Conservation (phyloP, 2,329 filamentous ascomycete genomes). For the Ceratocystis cacaofunesta region DNA sequence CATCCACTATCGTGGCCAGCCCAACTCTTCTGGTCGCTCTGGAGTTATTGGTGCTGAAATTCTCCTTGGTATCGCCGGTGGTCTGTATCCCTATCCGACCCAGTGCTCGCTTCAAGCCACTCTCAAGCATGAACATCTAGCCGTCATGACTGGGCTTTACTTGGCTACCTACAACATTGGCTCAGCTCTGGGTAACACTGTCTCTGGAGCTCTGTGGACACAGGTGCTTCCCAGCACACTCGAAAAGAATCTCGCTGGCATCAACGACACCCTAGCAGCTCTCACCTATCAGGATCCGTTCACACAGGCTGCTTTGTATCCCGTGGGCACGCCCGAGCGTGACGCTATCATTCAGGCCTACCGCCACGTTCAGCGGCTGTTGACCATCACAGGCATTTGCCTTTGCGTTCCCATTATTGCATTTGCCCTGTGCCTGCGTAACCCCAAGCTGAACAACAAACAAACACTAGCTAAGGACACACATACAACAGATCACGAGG, state of each 20-base stretch:
- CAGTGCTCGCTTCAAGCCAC: slow-evolving; percentile 32
- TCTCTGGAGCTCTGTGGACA: slow-evolving; percentile 49
- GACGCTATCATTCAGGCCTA: slow-evolving; percentile 31
- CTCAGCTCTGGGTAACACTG: slow-evolving; percentile 42
- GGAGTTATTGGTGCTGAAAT: slow-evolving; percentile 50
- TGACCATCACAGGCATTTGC: slow-evolving; percentile 35
- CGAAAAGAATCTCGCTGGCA: slow-evolving; percentile 23
- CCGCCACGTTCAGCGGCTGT: slow-evolving; percentile 32
- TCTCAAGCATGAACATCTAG: slow-evolving; percentile 38
- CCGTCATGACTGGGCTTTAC: slow-evolving; percentile 48
- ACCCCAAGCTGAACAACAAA: slow-evolving; percentile 32
- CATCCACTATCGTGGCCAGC: slow-evolving; percentile 45
- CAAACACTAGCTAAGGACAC: slow-evolving; percentile 29
- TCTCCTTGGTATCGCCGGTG: slow-evolving; percentile 47
- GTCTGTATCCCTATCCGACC: slow-evolving; percentile 41
- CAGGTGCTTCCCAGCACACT: slow-evolving; percentile 39
- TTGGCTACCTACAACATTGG: slow-evolving; percentile 50
- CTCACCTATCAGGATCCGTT: slow-evolving; percentile 27
- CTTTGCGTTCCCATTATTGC: slow-evolving; percentile 34
- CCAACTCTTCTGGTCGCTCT: slow-evolving; percentile 28
- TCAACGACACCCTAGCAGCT: slow-evolving; percentile 28
- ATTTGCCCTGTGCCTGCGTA: slow-evolving; percentile 30
- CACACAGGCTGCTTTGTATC: slow-evolving; percentile 23
- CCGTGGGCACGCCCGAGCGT: slow-evolving; percentile 31
- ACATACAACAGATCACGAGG: not conserved